Conservation (phyloP, 164 flowering plant genomes). For the Berberis vulgaris region DNA sequence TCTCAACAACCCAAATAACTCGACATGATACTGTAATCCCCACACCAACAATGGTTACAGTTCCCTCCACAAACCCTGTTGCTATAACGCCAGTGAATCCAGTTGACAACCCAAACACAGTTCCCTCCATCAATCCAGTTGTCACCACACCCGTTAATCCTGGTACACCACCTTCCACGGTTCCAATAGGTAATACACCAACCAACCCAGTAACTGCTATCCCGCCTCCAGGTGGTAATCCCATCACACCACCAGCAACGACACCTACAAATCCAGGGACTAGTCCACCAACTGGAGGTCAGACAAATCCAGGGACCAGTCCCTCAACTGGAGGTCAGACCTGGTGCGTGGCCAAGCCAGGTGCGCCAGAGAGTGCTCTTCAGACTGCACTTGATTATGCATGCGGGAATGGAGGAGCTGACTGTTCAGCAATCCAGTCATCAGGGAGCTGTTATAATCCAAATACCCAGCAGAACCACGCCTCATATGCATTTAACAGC, state of each 20-base stretch:
- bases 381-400: slow-evolving; percentile 93
- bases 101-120: not conserved
- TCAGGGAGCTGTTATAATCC: slow-evolving; percentile 76
- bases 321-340: slow-evolving; percentile 57
- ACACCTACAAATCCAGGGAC: slow-evolving; percentile 29
- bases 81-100: slow-evolving; percentile 22
- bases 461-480: slow-evolving; percentile 62
- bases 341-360: slow-evolving; percentile 87
- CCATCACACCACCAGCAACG: slow-evolving; percentile 21
- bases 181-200: slow-evolving; percentile 9
- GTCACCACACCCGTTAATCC: slow-evolving; percentile 15
- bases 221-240: slow-evolving; percentile 23
- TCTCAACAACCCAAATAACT: slow-evolving; percentile 2
- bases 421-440: slow-evolving; percentile 71
- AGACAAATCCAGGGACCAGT: slow-evolving; percentile 41
- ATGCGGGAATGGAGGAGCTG: slow-evolving; percentile 83
- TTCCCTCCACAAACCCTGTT: slow-evolving; percentile 23
- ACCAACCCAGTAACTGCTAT: slow-evolving; percentile 47
- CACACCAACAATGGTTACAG: slow-evolving; percentile 5
- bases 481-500: slow-evolving; percentile 90
- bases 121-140: slow-evolving; percentile 23
- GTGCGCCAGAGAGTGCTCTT: slow-evolving; percentile 36
- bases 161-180: slow-evolving; percentile 17
- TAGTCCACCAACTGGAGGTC: slow-evolving; percentile 51
- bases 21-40: slow-evolving; percentile 9